These are phyloP conservation scores for Taxawa tesnikishii DNA, from an alignment of 2,329 filamentous ascomycete species.

Conservation along the genomic window DNA sequence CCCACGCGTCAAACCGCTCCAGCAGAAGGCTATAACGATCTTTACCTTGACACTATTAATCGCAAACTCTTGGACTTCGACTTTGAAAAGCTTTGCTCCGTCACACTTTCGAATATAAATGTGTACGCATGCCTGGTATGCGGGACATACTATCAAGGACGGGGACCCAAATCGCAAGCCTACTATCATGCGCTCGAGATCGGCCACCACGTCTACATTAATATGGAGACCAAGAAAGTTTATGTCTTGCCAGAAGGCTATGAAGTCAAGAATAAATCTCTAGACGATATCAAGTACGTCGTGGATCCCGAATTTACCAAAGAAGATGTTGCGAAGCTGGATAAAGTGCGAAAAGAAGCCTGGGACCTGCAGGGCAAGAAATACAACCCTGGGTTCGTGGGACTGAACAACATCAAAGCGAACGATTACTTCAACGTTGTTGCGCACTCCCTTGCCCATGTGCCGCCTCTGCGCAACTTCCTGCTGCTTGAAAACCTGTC, in stretches of 20 bases:
- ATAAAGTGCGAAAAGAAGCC: slow-evolving; percentile 50
- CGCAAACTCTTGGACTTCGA: slow-evolving; percentile 91
- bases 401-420: slow-evolving; percentile 99
- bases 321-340: slow-evolving; percentile 67
- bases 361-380: slow-evolving; percentile 73
- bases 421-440: slow-evolving; percentile 98
- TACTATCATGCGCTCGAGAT: slow-evolving; percentile 96
- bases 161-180: slow-evolving; percentile 86
- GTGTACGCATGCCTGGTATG: slow-evolving; percentile 96
- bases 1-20: slow-evolving; percentile 62
- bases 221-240: slow-evolving; percentile 85
- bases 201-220: slow-evolving; percentile 95
- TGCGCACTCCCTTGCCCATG: slow-evolving; percentile 82
- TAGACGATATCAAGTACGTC: slow-evolving; percentile 97
- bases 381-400: slow-evolving; percentile 89
- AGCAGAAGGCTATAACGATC: slow-evolving; percentile 79
- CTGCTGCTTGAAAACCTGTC: slow-evolving; percentile 77
- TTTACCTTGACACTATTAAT: slow-evolving; percentile 96
- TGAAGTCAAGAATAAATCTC: slow-evolving; percentile 84
- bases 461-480: slow-evolving; percentile 79
- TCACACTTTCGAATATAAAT: slow-evolving; percentile 95
- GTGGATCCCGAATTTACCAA: slow-evolving; percentile 80
- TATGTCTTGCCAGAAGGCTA: slow-evolving; percentile 94
- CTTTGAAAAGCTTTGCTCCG: slow-evolving; percentile 95
- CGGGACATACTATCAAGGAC: slow-evolving; percentile 93